Evolutionary conservation across 2,329 filamentous ascomycete species (phyloP).

Genomic region (Talaromyces marneffei): DNA sequence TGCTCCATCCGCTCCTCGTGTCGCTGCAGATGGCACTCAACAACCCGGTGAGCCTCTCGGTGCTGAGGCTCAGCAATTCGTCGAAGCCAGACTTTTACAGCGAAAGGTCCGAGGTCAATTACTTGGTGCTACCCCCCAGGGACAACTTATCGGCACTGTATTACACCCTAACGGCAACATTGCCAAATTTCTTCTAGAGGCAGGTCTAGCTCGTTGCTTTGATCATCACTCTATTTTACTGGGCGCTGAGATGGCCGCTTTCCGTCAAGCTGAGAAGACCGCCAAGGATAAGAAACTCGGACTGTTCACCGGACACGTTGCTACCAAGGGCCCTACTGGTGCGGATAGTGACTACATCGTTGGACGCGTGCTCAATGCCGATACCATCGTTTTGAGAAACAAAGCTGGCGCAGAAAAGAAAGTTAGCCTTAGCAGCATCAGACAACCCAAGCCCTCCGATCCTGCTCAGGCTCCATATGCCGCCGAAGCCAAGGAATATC

Average conservation of each 20-base stretch:
- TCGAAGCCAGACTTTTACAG: slow-evolving; percentile 80
- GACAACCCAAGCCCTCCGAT: slow-evolving; percentile 85
- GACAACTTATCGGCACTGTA: slow-evolving; percentile 81
- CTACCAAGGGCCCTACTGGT: slow-evolving; percentile 54
- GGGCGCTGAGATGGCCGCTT: slow-evolving; percentile 76
- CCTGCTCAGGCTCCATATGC: slow-evolving; percentile 80
- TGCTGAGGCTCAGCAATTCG: slow-evolving; percentile 80
- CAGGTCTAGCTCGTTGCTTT: slow-evolving; percentile 84
- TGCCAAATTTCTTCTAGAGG: slow-evolving; percentile 80
- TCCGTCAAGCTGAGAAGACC: slow-evolving; percentile 79
- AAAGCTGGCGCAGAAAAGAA: slow-evolving; percentile 83
- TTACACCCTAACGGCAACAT: slow-evolving; percentile 90
- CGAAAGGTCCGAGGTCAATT: slow-evolving; percentile 76
- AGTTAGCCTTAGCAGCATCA: slow-evolving; percentile 85
- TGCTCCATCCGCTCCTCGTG: slow-evolving; percentile 81
- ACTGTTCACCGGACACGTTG: slow-evolving; percentile 74
- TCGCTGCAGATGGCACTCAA: slow-evolving; percentile 69
- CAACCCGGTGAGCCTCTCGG: slow-evolving; percentile 84
- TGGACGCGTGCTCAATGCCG: slow-evolving; percentile 76
- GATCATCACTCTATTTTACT: slow-evolving; percentile 94
- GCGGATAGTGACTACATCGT: slow-evolving; percentile 74
- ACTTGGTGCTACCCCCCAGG: slow-evolving; percentile 81
- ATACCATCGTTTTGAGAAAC: slow-evolving; percentile 79
- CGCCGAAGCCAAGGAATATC: slow-evolving; percentile 91
- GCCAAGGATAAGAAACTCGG: slow-evolving; percentile 73